Evolutionary conservation across 2,329 filamentous ascomycete genomes (phyloP).

Genomic region (Trichoderma gracile): DNA sequence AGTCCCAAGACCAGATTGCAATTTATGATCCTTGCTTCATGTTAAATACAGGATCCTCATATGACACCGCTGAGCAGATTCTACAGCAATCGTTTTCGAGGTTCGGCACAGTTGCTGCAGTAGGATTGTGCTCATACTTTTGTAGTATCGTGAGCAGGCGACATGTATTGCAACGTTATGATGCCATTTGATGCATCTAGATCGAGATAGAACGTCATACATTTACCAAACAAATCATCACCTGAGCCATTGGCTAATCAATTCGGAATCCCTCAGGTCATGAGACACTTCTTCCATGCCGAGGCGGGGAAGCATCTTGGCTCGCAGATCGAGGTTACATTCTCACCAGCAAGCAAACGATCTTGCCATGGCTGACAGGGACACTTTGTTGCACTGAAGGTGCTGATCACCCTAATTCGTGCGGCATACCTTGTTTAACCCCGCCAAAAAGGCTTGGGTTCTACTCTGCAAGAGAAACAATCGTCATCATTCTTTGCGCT

Average conservation of each 20-base stretch:
- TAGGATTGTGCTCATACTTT: background rate
- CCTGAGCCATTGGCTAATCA: background rate
- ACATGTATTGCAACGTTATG: background rate
- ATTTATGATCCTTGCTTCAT: background rate
- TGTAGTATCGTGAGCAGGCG: too few relatives aligned
- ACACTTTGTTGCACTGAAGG: background rate
- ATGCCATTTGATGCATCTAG: background rate
- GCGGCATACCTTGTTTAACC: background rate
- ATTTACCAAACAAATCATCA: background rate
- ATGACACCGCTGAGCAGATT: background rate
- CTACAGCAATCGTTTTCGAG: background rate
- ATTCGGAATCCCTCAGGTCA: background rate
- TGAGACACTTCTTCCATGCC: background rate
- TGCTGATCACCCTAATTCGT: background rate
- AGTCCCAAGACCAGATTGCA: background rate
- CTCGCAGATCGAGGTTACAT: background rate
- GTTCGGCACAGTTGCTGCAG: background rate
- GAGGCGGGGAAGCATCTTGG: constrained; percentile 11
- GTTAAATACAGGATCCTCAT: background rate
- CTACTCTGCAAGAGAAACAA: background rate
- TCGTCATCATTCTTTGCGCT: background rate
- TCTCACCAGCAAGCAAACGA: background rate
- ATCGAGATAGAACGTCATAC: background rate
- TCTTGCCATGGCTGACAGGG: background rate
- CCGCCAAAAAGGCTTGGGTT: background rate